Conservation (phyloP, 768 basidiomycete species). For the Panaeolus cyanescens region DNA sequence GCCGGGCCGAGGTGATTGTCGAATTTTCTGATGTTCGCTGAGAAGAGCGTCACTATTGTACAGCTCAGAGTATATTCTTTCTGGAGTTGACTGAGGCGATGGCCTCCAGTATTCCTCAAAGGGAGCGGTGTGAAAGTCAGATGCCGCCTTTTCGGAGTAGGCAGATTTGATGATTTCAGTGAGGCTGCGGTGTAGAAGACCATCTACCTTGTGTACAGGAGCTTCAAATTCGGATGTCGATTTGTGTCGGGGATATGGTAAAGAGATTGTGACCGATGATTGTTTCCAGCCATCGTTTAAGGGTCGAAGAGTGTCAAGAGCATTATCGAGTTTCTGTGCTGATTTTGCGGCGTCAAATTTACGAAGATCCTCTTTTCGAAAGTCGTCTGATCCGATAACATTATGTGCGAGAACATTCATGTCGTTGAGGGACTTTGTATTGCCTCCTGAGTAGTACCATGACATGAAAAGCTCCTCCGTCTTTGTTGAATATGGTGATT, state of each 20-base stretch:
- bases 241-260: slow-evolving; percentile 2
- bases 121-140: slow-evolving; percentile 20
- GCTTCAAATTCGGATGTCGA: background rate
- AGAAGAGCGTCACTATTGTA: too few species aligned
- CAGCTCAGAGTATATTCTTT: too few species aligned
- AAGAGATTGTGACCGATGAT: background rate
- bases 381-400: background rate
- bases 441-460: background rate
- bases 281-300: slow-evolving; percentile 4
- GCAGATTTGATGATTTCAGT: slow-evolving; percentile 1
- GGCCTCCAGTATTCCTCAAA: slow-evolving; percentile 26
- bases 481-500: too few species aligned
- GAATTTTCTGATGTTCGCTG: slow-evolving; percentile 10
- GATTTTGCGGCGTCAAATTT: background rate
- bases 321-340: background rate
- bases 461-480: background rate
- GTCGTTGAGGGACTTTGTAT: background rate
- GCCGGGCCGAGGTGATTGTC: too few species aligned
- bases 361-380: background rate
- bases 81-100: slow-evolving; percentile 5
- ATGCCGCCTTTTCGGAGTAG: background rate
- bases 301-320: background rate
- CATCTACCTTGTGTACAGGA: background rate
- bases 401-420: slow-evolving; percentile 1
- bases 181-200: background rate